Evolutionary conservation across 1,139 yeast species (phyloP), one percentile per base, ranked within the genome.

Genomic region (Blastobotrys buckinghamii): DNA sequence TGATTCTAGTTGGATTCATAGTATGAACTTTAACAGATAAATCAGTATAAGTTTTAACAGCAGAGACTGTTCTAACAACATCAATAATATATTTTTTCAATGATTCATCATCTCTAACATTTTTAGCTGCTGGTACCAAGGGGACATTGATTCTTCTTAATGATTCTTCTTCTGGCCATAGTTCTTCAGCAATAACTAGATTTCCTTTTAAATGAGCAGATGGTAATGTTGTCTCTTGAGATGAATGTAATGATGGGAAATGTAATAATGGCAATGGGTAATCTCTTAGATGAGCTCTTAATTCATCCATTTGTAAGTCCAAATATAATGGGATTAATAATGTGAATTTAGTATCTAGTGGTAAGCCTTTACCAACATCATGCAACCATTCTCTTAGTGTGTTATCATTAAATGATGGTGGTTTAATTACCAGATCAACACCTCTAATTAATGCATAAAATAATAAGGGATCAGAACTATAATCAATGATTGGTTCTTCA

Each of bases 351-450:
- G 90, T 79, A 53, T 82, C 84, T 48, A 65, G 62, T 0, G 97
- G 97, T 24, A 84, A 76, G 0, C 95, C 95, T 62, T 88, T 90
- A 5, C 97, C 97, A 16, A 84, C 72, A 17, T 79, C 76, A 60
- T 81, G 68, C 30, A 90, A 64, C 61, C 81, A 89, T 26, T 79
- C 69, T 0, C 86, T 76, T 16, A 86, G 64, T 5, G 76, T 69
- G 1, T 70, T 72, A 5, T 76, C 57, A 1, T 77, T 77, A 60
- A 83, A 82, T 2, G 72, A 63, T 0, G 96, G 88, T 20, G 73
- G 69, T 4, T 70, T 66, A 1, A 89, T 47, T 5, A 69, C 66
- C 49, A 87, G 64, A 48, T 78, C 79, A n/a, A 85, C 64, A 24
- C 77, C 75, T 43, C 77, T 78, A 64, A 87, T 67, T 12, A 78